Percentiles rank a stretch among this genome's conserved stretches.
Conservation (phyloP, 305 asterid genomes). For the Petunia hybrid region DNA sequence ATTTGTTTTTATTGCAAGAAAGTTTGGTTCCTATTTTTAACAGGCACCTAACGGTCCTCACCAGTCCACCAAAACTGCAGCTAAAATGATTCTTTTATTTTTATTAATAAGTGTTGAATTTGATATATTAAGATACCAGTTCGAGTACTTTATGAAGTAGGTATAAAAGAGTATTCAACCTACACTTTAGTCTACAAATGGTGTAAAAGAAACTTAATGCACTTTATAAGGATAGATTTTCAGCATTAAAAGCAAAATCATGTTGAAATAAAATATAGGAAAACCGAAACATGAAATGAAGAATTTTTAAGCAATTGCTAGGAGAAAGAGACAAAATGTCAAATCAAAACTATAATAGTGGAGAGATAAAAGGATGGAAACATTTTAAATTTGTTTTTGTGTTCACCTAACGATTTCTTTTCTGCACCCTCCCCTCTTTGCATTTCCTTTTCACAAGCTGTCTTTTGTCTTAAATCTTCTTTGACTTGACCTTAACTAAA, state of each 20-base stretch:
- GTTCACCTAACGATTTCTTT: not conserved
- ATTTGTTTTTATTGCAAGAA: too few relatives aligned
- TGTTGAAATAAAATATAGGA: not conserved
- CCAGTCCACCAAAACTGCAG: too few relatives aligned
- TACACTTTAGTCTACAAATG: too few relatives aligned
- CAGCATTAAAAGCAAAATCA: not conserved
- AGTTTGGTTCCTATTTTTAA: too few relatives aligned
- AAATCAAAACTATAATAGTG: conserved; percentile 18
- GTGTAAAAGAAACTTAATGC: too few relatives aligned
- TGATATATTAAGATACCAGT: too few relatives aligned
- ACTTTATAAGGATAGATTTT: too few relatives aligned
- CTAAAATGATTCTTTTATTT: too few relatives aligned
- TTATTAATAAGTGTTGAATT: too few relatives aligned
- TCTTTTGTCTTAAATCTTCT: conserved; percentile 18
- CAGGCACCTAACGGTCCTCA: too few relatives aligned
- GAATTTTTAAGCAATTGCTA: not conserved
- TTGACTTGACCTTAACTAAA: conserved; percentile 19
- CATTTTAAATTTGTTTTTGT: conserved; percentile 17
- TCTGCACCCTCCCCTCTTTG: conserved; percentile 4
- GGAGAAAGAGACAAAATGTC: conserved; percentile 25
- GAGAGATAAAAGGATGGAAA: conserved; percentile 20
- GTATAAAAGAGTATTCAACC: too few relatives aligned
- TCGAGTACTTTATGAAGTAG: too few relatives aligned
- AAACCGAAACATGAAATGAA: not conserved
- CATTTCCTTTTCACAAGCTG: conserved; percentile 27